phyloP scores from a whole-genome alignment of 2,329 filamentous ascomycete genomes.

The Pseudocercospora fijiensis region DNA sequence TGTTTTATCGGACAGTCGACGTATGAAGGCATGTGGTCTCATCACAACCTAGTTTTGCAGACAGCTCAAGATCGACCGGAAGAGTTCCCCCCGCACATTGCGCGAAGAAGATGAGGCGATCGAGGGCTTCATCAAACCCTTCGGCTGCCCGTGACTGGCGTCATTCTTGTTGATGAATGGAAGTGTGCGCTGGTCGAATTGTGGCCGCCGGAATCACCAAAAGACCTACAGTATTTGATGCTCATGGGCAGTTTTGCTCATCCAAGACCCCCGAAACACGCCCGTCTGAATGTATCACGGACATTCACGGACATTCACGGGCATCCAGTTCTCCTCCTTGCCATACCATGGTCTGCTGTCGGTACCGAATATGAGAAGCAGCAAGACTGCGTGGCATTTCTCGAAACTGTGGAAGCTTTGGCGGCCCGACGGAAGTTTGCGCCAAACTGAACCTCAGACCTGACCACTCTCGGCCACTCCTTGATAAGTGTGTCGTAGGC shows the following conservation, averaged over 20 bases:
- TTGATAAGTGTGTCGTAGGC: background rate
- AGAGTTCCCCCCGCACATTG: background rate
- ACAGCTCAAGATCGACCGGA: background rate
- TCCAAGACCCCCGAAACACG: background rate
- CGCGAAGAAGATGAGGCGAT: background rate
- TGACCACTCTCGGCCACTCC: conserved; percentile 1
- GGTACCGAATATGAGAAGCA: background rate
- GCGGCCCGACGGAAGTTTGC: background rate
- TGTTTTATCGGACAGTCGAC: background rate
- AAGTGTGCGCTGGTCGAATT: background rate
- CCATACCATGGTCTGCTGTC: background rate
- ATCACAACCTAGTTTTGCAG: background rate
- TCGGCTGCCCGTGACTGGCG: background rate
- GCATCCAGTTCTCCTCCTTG: background rate
- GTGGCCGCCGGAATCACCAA: background rate
- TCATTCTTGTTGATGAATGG: background rate
- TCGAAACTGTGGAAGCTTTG: background rate
- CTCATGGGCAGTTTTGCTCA: background rate
- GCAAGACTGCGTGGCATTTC: background rate
- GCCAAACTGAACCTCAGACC: background rate
- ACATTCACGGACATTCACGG: background rate
- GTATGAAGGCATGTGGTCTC: background rate
- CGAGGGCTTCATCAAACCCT: background rate
- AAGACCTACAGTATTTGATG: background rate
- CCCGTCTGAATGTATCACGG: background rate